Base-by-base conservation (phyloP, 495 filamentous ascomycete species). In the Clohesyomyces aquaticus region DNA sequence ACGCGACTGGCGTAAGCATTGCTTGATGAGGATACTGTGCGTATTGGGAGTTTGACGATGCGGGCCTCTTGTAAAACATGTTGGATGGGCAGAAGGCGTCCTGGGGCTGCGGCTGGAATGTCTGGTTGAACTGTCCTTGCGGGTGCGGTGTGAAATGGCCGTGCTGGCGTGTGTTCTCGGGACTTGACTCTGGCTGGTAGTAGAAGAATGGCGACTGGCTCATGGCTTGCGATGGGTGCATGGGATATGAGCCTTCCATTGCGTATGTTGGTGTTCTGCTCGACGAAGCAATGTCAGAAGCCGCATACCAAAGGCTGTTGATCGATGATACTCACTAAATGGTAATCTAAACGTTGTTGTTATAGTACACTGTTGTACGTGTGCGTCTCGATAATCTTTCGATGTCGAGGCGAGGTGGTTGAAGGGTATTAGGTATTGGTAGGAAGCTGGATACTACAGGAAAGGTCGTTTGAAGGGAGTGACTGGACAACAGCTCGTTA, bases 181-280 rank as follows among this genome's bases (percentile, higher is more conserved):
- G 79, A 72, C 82, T 87, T 47, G 87, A 83, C 56, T 93, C 90
- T 59, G 87, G 87, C 66, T 85, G 88, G 78, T 96, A 98, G 81
- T 93, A 96, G 85, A 89, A 92, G 82, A 95, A 97, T 18, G 89
- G 79, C 55, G 90, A 82, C 72, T 91, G 90, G 46, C 86, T 88
- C 81, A 88, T 88, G 72, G 81, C 72, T 53, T 82, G 85, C 61
- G 80, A 71, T 51, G 70, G 74, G 69, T 75, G 78, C 65, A 84
- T 76, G 58, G 78, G 73, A 72, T 87, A 86, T 72, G 81, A 77
- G 66, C 78, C 74, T 70, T 85, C 84, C 84, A 87, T 87, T 71
- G 74, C 54, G 55, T 59, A 28, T 65, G 65, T 49, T 49, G 48
- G 54, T 61, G 32, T 28, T 59, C 42, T 57, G 47, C 27, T 66